Conservation (phyloP, 179 eudicot genomes). For the Carnegiea gigantea region DNA sequence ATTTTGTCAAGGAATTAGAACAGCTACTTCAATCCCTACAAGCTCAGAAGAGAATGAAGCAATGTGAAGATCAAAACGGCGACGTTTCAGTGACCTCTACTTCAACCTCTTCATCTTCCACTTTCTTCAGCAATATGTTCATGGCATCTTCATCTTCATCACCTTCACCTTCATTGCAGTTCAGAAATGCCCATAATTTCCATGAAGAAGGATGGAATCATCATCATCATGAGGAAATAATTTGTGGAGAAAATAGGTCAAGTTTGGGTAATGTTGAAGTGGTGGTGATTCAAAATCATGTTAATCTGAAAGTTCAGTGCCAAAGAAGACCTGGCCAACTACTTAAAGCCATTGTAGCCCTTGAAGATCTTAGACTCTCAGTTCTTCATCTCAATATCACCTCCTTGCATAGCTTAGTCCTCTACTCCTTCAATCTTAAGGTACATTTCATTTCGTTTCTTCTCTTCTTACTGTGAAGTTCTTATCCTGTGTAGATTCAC, state of each 20-base stretch:
- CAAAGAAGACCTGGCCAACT: conserved; percentile 44
- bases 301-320: conserved; percentile 40
- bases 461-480: neutral
- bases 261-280: conserved; percentile 35
- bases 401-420: conserved; percentile 33
- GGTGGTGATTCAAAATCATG: conserved; percentile 48
- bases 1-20: conserved; percentile 49
- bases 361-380: conserved; percentile 44
- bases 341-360: conserved; percentile 32
- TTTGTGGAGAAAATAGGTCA: conserved; percentile 35
- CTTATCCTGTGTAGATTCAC: no score
- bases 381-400: conserved; percentile 52
- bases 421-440: conserved; percentile 52
- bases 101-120: conserved; percentile 30
- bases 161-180: conserved; percentile 16
- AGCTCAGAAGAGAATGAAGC: conserved; percentile 41
- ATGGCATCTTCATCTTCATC: conserved; percentile 29
- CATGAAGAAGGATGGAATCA: conserved; percentile 27
- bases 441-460: conserved; percentile 17
- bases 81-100: conserved; percentile 32
- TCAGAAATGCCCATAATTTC: conserved; percentile 15
- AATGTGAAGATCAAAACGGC: conserved; percentile 32
- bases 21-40: conserved; percentile 41
- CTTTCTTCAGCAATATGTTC: conserved; percentile 21
- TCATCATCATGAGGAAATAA: conserved; percentile 21